Conservation (phyloP, 257 asterid genomes). For the Lantana camara region DNA sequence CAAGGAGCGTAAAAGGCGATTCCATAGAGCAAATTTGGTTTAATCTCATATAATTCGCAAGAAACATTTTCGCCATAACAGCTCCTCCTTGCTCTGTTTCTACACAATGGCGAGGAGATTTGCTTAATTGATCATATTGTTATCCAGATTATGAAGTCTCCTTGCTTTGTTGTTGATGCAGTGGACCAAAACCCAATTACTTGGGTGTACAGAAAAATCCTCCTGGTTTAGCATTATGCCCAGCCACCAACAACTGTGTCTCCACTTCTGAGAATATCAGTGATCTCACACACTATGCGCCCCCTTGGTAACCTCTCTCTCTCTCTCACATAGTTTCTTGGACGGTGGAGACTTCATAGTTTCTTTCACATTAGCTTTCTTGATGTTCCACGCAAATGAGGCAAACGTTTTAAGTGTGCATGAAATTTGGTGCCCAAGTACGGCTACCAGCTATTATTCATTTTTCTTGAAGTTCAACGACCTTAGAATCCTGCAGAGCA, state of each 20-base stretch:
- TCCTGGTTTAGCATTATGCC: not conserved
- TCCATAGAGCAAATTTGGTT: too few species aligned
- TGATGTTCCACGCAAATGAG: not conserved
- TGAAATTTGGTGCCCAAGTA: not conserved
- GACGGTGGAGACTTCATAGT: not conserved
- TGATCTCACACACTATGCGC: conserved; percentile 1
- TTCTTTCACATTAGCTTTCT: not conserved
- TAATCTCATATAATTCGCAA: too few species aligned
- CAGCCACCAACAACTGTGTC: not conserved
- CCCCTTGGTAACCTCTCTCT: not conserved
- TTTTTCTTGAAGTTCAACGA: too few species aligned
- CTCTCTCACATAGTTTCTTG: not conserved
- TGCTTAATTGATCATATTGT: not conserved
- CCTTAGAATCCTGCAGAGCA: too few species aligned
- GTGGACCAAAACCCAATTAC: conserved; percentile 4
- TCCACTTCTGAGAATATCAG: conserved; percentile 1
- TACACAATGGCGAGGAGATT: not conserved
- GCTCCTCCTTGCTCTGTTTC: too few species aligned
- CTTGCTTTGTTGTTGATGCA: not conserved
- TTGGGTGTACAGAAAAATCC: conserved; percentile 5
- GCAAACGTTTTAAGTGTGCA: not conserved
- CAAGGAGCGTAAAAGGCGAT: too few species aligned
- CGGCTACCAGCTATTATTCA: not conserved
- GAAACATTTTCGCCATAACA: too few species aligned
- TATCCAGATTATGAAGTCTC: not conserved